These are phyloP conservation scores for Suillus spraguei DNA, from an alignment of 768 basidiomycete species.

Conservation along the genomic window DNA sequence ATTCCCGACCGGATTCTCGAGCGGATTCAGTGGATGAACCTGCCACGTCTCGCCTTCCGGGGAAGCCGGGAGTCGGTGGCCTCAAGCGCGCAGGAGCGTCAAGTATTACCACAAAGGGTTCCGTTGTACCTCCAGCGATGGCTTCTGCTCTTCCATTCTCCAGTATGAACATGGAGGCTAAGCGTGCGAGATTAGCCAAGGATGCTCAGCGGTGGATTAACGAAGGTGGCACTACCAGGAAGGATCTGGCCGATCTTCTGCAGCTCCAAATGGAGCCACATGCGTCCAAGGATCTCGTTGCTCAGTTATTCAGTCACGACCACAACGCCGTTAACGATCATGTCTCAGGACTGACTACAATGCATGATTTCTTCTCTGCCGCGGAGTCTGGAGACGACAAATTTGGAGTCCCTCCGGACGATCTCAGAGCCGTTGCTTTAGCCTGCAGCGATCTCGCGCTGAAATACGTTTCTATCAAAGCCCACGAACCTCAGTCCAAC, in stretches of 20 bases:
- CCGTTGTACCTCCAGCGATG: slow-evolving; percentile 36
- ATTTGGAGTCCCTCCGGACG: slow-evolving; percentile 45
- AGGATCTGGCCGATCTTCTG: slow-evolving; percentile 84
- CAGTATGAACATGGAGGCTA: slow-evolving; percentile 43
- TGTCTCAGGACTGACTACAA: slow-evolving; percentile 69
- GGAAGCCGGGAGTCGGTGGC: slow-evolving; percentile 41
- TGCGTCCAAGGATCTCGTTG: slow-evolving; percentile 71
- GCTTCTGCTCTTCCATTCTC: slow-evolving; percentile 38
- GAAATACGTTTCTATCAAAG: slow-evolving; percentile 91
- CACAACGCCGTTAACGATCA: slow-evolving; percentile 95
- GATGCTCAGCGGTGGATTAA: slow-evolving; percentile 85
- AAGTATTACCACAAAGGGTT: slow-evolving; percentile 31
- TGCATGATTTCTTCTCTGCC: slow-evolving; percentile 75
- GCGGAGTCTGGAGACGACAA: slow-evolving; percentile 59
- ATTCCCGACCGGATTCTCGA: slow-evolving; percentile 48
- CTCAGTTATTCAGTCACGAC: slow-evolving; percentile 90
- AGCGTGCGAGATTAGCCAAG: slow-evolving; percentile 67
- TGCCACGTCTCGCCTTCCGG: slow-evolving; percentile 34
- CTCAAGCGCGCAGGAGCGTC: slow-evolving; percentile 47
- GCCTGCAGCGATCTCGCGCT: slow-evolving; percentile 90
- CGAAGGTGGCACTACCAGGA: slow-evolving; percentile 79
- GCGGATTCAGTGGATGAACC: slow-evolving; percentile 40
- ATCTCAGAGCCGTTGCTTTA: slow-evolving; percentile 64
- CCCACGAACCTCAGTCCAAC: slow-evolving; percentile 90
- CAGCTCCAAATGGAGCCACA: slow-evolving; percentile 92